Evolutionary conservation across 2,329 filamentous ascomycete species (phyloP), one percentile per base, ranked within the genome.

Genomic region (Didymella pomorum): DNA sequence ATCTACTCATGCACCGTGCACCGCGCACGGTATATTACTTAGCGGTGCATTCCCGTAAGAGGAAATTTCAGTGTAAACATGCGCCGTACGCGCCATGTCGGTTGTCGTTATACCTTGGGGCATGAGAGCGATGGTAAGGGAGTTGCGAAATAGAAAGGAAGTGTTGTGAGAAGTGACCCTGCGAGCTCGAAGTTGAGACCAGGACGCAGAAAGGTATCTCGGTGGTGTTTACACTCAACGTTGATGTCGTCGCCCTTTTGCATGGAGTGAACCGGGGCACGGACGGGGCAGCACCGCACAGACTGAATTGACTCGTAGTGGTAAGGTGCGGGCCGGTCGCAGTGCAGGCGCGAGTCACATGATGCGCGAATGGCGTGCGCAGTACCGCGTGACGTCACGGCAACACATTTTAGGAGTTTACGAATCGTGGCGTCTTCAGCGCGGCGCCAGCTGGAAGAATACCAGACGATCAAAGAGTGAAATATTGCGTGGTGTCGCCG

Each of bases 301-400:
- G 45, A 33, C 29, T 16, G 5, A 5, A 39, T 33, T 41, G 41
- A 41, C 33, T 49, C 23, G n/a, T 39, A 49, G 21, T n/a, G 42
- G 42, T 26, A 28, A 25, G 8, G 2, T 28, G n/a, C 37, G 46
- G 26, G 25, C 7, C 28, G 26, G n/a, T 46, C n/a, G 25, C 33
- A 25, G 37, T 51, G 48, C 12, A 51, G 37, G 25, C 18, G 9
- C 25, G 10, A 16, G 33, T 51, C 37, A 51, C 37, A 10, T 51
- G 48, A 16, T 12, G 26, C 33, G 21, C n/a, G 23, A 28, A 26
- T 23, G 25, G n/a, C 16, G 20, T 28, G 33, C 23, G 20, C 37
- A 26, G 35, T 10, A 4, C 4, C 10, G 33, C 25, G 18, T 12
- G 23, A 26, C 18, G 18, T 51, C 48, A 31, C 9, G 28, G 6